Conservation (phyloP, 176 grass and related monocot species). For the Tillandsia fasciculata region DNA sequence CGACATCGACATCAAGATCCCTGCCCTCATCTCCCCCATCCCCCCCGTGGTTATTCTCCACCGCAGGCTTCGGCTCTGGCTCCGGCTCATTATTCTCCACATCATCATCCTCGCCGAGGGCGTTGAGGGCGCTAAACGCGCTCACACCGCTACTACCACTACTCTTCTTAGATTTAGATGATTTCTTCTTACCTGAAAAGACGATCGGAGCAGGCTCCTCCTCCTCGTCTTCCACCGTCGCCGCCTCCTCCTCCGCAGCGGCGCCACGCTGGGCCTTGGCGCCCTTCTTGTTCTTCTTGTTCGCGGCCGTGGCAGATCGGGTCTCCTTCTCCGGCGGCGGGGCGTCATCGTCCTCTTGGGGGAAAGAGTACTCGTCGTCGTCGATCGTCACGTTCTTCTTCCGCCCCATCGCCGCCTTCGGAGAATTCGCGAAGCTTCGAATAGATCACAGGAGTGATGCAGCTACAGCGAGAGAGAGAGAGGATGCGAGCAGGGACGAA, state of each 20-base stretch:
- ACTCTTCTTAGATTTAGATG: conserved; percentile 56
- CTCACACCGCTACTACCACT: conserved; percentile 17
- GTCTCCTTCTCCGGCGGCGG: conserved; percentile 26
- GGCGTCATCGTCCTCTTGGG: conserved; percentile 36
- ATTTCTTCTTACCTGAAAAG: conserved; percentile 90
- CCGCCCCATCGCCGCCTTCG: conserved; percentile 47
- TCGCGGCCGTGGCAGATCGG: conserved; percentile 32
- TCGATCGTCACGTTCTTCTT: conserved; percentile 87
- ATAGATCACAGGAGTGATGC: background rate
- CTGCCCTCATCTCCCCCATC: conserved; percentile 4
- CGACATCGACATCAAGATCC: conserved; percentile 14
- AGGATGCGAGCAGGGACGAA: too few relatives aligned
- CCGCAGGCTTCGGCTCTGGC: background rate
- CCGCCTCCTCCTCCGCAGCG: conserved; percentile 29
- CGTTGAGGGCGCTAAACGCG: conserved; percentile 51
- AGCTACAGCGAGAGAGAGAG: background rate
- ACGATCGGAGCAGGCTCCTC: conserved; percentile 53
- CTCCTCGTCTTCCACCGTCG: conserved; percentile 18
- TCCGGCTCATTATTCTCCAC: conserved; percentile 22
- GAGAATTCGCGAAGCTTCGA: background rate
- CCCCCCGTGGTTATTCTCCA: conserved; percentile 25
- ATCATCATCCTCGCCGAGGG: conserved; percentile 39
- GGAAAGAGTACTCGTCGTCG: conserved; percentile 89
- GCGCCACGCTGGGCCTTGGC: conserved; percentile 30
- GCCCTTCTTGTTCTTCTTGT: conserved; percentile 72